Evolutionary conservation across 2,329 filamentous ascomycete genomes (phyloP), one percentile per base, ranked within the genome.

Genomic region (Fusarium globosum): DNA sequence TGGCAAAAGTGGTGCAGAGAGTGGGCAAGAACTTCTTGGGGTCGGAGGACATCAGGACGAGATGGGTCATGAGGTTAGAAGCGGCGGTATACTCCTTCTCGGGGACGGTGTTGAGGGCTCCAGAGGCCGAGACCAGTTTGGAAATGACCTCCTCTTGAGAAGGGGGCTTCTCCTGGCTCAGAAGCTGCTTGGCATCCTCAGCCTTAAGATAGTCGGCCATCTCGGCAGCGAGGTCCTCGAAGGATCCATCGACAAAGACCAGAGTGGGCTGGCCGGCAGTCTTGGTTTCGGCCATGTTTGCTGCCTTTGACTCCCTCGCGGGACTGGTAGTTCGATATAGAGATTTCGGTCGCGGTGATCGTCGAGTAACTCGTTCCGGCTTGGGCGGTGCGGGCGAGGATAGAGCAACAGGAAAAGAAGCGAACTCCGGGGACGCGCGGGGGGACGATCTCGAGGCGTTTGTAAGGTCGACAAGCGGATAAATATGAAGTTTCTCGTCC

Each of bases 51-150:
- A 97, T 94, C 79, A 94, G 89, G 76, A 97, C 91, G 69, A 99
- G 92, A 87, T 98, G 94, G 81, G 98, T 92, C 82, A 99, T 92
- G 78, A 98, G 92, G 86, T 99, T 98, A 86, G 98, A 98, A 70
- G 96, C 94, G 68, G 96, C 93, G 69, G 94, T 95, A 83, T 98
- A 96, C 84, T 98, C 96, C 89, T 96, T 97, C 88, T 99, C 96
- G 67, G 96, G 94, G 63, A 95, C 94, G 72, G 89, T 89, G 84
- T 95, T 97, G 81, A 99, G 88, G 57, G 89, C 89, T 60, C 89
- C 85, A 60, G 94, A 94, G 65, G 93, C 93, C 76, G 92, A 90
- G 70, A 98, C 94, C 75, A 99, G 88, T 88, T 95, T 95, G 87
- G 95, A 93, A 65, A 99, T 89, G 51, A 94, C 91, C 76, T 97